Conservation (phyloP, 164 flowering plant genomes). For the Aristolochia fimbriata region DNA sequence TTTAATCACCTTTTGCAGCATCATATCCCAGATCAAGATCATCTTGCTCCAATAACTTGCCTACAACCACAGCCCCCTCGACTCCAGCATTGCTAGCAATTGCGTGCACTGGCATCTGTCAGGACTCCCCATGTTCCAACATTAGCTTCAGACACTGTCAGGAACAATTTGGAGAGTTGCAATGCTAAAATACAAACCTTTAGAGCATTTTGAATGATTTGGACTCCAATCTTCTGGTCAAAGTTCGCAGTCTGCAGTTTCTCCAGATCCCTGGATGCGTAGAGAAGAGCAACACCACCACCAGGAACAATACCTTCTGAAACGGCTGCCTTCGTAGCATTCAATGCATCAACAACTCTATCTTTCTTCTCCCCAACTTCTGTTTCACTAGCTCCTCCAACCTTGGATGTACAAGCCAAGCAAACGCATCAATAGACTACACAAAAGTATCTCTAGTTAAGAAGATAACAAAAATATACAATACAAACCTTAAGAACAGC, state of each 20-base stretch:
- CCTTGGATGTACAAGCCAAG: constrained; percentile 28
- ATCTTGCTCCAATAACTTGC: constrained; percentile 87
- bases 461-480: neutral
- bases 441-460: neutral
- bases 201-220: constrained; percentile 89
- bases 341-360: constrained; percentile 89
- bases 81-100: constrained; percentile 97
- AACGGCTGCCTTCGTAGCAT: constrained; percentile 97
- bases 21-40: constrained; percentile 90
- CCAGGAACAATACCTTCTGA: constrained; percentile 96
- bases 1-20: constrained; percentile 80
- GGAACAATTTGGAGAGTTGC: neutral
- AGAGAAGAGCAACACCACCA: constrained; percentile 97
- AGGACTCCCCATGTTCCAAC: neutral
- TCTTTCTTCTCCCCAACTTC: constrained; percentile 96
- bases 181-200: constrained; percentile 41
- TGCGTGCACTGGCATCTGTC: constrained; percentile 76
- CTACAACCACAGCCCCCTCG: constrained; percentile 96
- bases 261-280: constrained; percentile 88
- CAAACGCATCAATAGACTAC: neutral
- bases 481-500: constrained; percentile 78
- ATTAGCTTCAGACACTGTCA: neutral
- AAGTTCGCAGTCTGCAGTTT: constrained; percentile 80
- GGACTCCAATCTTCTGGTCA: constrained; percentile 98
- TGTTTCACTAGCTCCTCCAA: constrained; percentile 97